phyloP scores from a whole-genome alignment of 1,139 yeast genomes.

The Lodderomyces parapsilosis region DNA sequence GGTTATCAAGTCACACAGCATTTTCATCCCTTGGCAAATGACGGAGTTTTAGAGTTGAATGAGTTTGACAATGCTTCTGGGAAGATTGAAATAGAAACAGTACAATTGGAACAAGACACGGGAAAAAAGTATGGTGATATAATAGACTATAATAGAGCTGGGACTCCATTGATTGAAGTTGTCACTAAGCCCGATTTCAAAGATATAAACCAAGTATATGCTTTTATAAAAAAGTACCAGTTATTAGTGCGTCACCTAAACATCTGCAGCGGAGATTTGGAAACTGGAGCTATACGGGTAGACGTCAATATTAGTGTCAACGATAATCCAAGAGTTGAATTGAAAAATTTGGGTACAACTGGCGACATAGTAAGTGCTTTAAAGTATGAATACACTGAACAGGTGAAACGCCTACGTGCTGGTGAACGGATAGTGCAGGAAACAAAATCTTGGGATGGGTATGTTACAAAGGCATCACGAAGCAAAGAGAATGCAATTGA shows the following conservation, averaged over 20 bases:
- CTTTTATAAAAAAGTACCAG: slow-evolving; percentile 81
- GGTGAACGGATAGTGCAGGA: slow-evolving; percentile 51
- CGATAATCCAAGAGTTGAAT: slow-evolving; percentile 72
- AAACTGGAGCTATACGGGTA: slow-evolving; percentile 91
- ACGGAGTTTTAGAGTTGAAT: slow-evolving; percentile 56
- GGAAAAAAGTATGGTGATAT: slow-evolving; percentile 61
- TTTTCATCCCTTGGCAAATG: slow-evolving; percentile 72
- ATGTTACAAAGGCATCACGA: slow-evolving; percentile 61
- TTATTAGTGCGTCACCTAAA: slow-evolving; percentile 63
- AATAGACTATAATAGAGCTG: slow-evolving; percentile 81
- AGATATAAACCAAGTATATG: slow-evolving; percentile 63
- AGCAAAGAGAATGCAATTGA: slow-evolving; percentile 81
- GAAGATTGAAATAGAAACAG: slow-evolving; percentile 61
- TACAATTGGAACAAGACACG: slow-evolving; percentile 93
- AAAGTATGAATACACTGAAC: slow-evolving; percentile 72
- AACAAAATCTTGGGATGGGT: slow-evolving; percentile 93
- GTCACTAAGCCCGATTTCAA: slow-evolving; percentile 90
- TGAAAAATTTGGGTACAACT: slow-evolving; percentile 84
- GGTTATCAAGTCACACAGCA: slow-evolving; percentile 97
- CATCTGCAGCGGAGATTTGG: slow-evolving; percentile 87
- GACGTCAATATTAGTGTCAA: slow-evolving; percentile 88
- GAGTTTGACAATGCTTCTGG: slow-evolving; percentile 55
- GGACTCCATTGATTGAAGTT: slow-evolving; percentile 84
- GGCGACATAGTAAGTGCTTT: slow-evolving; percentile 80
- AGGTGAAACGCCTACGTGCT: slow-evolving; percentile 39